Base-by-base conservation (phyloP, 2,329 filamentous ascomycete species). In the Penicillium griseofulvum region DNA sequence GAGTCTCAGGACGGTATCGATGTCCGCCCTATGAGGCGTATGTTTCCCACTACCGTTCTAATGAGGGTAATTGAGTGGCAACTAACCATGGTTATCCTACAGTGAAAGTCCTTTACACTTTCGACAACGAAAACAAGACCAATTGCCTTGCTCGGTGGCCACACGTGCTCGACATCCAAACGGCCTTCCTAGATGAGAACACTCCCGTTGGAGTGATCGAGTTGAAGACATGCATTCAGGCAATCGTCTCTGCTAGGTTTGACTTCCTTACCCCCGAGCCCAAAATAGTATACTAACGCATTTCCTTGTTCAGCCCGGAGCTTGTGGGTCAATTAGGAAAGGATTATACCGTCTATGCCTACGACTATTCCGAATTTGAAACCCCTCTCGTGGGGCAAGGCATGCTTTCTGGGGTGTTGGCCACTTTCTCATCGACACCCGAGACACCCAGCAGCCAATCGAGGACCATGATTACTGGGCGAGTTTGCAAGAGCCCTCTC, bases 51-150 rank as follows among this genome's bases (percentile, higher is more conserved):
- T 46, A 14, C 47, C 53, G 26, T 54, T 19, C 42, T 47, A 36
- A n/a, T 45, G 16, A 45, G 28, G 12, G 19, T 8, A 19, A n/a
- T 28, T 38, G 42, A 17, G 43, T 48, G 14, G 33, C 49, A 38
- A 53, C 52, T 67, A 68, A 60, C 64, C 28, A 46, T 34, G 17
- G 33, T 47, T 11, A 37, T 22, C 47, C 60, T 58, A 52, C 74
- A 96, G 92, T 97, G 74, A 97, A 97, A 81, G 89, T 97, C 47
- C 87, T 96, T 58, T 99, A 97, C 76, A 96, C 91, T 31, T 97
- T 97, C 76, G 92, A 97, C 73, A 87, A 87, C 69, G 87, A 93
- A 63, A 88, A 86, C 76, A 91, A 91, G 75, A 87, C 91, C 61
- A 92, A 93, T 70, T 97, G 91, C 74, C 82, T 99, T 47, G 92